Evolutionary conservation across 208 protist genomes (phyloP), one percentile per base, ranked within the genome.

Genomic region (Novymonas esmeraldas): DNA sequence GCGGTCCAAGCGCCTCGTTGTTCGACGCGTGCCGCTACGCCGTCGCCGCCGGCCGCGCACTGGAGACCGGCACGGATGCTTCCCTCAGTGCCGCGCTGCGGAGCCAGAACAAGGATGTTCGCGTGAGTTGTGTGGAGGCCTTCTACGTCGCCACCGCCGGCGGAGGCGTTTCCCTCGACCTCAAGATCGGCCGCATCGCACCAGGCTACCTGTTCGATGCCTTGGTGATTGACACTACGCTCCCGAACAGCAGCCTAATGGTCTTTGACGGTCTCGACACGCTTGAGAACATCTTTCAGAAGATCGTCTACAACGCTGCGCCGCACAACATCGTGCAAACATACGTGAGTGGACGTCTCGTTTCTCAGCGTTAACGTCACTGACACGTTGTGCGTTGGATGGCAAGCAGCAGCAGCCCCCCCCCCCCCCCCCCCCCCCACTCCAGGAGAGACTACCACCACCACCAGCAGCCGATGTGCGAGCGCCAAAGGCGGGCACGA

Each of bases 111-210:
- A 10, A 16, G 11, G 61, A 63, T 39, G 48, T 28, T 28, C 78
- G 54, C 29, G 61, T 95, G 28, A 71, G 84, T 38, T 68, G 84
- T 54, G 51, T 91, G 14, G 88, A 94, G 52, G 81, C 77, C 0
- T 93, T 98, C 51, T 97, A 89, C 57, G 65, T 97, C 0, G 94
- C 92, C 3, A 98, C 97, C 16, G 70, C 92, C 33, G 84, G 85
- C 28, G 95, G 93, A 9, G 97, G 95, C 20, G 74, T 84, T 16
- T 76, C 82, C 6, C 79, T 98, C 22, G 83, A 93, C 60, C 36
- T 98, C 26, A 82, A 92, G n/a, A 73, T 98, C 44, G 97, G 95
- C 36, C 87, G 73, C 60, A 90, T 98, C 55, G 83, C 65, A 7
- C 70, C 82, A 0, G 92, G 93, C 0, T 98, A 95, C 66, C 48